phyloP scores from a whole-genome alignment of 2,329 filamentous ascomycete species.

The Aphanocladium album region DNA sequence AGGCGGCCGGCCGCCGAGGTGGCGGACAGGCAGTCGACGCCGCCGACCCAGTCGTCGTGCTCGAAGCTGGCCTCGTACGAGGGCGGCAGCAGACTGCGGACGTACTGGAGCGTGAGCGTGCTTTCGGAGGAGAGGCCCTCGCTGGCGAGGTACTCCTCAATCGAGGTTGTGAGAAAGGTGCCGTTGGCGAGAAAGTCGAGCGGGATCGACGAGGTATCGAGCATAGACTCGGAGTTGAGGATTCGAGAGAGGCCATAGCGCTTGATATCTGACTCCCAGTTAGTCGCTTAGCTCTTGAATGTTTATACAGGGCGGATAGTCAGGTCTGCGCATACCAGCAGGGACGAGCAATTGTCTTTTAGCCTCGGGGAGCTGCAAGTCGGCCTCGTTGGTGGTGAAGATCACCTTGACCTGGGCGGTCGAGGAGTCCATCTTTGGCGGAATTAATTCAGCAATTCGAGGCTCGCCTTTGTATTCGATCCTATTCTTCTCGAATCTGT shows the following conservation, averaged over 20 bases:
- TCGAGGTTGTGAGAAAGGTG: conserved; percentile 79
- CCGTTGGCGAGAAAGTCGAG: conserved; percentile 97
- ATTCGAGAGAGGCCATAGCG: conserved; percentile 67
- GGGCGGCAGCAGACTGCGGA: conserved; percentile 84
- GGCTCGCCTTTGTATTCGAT: not conserved
- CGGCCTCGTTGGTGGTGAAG: conserved; percentile 59
- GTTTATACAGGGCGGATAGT: not conserved
- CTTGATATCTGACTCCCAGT: conserved; percentile 51
- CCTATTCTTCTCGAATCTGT: not conserved
- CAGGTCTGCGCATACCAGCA: conserved; percentile 37
- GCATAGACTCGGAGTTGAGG: conserved; percentile 67
- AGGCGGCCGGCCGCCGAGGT: conserved; percentile 55
- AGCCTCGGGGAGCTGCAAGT: conserved; percentile 58
- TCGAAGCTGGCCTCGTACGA: conserved; percentile 87
- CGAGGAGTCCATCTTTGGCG: conserved; percentile 31
- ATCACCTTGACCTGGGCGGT: conserved; percentile 59
- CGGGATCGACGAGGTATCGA: conserved; percentile 62
- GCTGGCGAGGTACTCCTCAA: conserved; percentile 83
- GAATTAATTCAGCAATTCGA: too few species aligned
- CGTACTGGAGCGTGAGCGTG: conserved; percentile 85
- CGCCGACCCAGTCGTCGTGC: conserved; percentile 95
- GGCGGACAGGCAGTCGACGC: conserved; percentile 72
- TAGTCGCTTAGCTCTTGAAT: conserved; percentile 2
- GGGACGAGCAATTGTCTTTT: conserved; percentile 60
- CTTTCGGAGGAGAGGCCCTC: conserved; percentile 88